Base-by-base conservation (phyloP, 2,329 filamentous ascomycete genomes). In the Cytospora piceae region DNA sequence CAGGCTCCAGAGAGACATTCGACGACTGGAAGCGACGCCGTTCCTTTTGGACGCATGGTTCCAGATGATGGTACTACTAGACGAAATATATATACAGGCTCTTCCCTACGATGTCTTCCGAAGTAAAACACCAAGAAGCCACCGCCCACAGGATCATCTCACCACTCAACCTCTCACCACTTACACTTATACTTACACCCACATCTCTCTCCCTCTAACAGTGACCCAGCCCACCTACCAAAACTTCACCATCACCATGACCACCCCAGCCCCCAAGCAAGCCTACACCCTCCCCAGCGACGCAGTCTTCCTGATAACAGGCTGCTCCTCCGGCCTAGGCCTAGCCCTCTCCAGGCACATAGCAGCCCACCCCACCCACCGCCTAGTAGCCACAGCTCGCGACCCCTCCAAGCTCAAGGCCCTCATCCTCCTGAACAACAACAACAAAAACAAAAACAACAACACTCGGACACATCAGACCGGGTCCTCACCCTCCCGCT, bases 401-500 rank as follows among this genome's bases (percentile, higher is more conserved):
- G 76, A 80, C 46, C 69, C 72, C 2, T 67, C 72, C 1, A 67
- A 71, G 15, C 76, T 83, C 9, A 22, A 49, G 12, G 73, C 74
- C 4, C 73, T 72, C 65, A 73, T 83, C 4, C 74, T 77, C 37
- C 14, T n/a, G n/a, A n/a, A n/a, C 37, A 20, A 8, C 37, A 3
- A 9, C 34, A 3, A 14, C 34, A 4, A 14, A 4, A 15, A 37
- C 34, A 4, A 15, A 4, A 4, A 37, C 34, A 4, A 37, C 37
- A 15, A 39, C 37, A 39, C n/a, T n/a, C n/a, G n/a, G n/a, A 20
- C 14, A 39, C 34, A 8, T 17, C 8, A 4, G 37, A 39, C 29
- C 58, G 71, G 58, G 69, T 81, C 24, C 74, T 82, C 64, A 80
- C 79, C 63, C 70, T 82, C 12, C 70, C 72, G 2, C 72, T 83